These are phyloP conservation scores for Coemansia sp. DNA, from an alignment of 192 early-diverging fungal genomes.

Conservation along the genomic window DNA sequence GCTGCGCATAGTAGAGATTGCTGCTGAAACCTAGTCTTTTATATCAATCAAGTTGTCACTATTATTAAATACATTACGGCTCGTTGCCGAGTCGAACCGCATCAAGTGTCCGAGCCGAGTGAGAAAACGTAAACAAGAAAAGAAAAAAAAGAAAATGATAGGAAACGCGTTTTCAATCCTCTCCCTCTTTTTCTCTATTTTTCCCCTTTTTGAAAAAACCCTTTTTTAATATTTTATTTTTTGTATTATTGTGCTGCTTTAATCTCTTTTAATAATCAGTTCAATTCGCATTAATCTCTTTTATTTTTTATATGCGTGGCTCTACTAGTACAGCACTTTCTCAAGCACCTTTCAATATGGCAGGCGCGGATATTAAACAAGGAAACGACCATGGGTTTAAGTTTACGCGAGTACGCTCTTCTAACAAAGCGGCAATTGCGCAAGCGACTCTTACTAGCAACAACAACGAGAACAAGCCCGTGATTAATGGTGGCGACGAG, in stretches of 20 bases:
- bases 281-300: conserved; percentile 14
- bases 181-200: conserved; percentile 13
- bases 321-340: neutral
- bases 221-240: conserved; percentile 3
- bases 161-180: conserved; percentile 9
- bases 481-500: neutral
- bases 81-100: neutral
- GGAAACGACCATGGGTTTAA: conserved; percentile 53
- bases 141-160: conserved; percentile 8
- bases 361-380: neutral
- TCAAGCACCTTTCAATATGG: neutral
- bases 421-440: neutral
- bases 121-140: conserved; percentile 17
- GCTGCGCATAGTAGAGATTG: neutral
- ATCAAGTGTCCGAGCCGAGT: neutral
- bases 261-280: neutral
- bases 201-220: neutral
- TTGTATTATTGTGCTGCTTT: neutral
- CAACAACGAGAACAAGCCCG: conserved; percentile 6
- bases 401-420: conserved; percentile 26
- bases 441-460: neutral
- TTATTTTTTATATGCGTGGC: conserved; percentile 1
- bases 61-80: neutral
- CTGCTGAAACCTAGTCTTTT: neutral
- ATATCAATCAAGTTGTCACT: neutral